Evolutionary conservation across 1,284 basidiomycete genomes (phyloP).

Genomic region (Heterobasidion irregulare): DNA sequence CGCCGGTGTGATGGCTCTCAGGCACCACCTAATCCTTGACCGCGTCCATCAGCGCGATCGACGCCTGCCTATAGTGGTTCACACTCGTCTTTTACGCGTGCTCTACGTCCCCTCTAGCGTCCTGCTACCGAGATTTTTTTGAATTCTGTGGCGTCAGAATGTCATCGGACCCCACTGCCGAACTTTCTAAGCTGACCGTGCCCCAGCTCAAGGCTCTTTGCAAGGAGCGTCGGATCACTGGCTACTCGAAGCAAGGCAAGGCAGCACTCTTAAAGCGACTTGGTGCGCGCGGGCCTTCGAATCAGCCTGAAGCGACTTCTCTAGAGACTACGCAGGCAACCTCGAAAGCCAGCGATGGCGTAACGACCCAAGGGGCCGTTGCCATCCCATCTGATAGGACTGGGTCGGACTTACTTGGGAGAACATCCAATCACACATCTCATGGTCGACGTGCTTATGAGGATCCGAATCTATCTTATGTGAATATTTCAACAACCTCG

Average conservation of each 20-base stretch:
- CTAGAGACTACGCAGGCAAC: not conserved
- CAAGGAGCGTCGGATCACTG: constrained; percentile 49
- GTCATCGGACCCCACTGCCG: not conserved
- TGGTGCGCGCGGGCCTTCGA: constrained; percentile 3
- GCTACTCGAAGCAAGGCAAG: constrained; percentile 63
- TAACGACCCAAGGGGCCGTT: no score
- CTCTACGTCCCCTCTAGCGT: no score
- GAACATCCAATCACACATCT: no score
- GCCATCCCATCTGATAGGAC: no score
- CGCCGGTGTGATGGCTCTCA: no score
- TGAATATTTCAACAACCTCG: not conserved
- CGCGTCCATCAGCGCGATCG: no score
- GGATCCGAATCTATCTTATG: not conserved
- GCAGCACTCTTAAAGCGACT: constrained; percentile 47
- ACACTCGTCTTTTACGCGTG: no score
- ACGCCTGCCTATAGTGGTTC: no score
- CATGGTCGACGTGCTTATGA: not conserved
- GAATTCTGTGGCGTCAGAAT: not conserved
- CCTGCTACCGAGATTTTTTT: no score
- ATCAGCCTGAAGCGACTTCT: not conserved
- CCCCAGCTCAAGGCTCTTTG: constrained; percentile 57
- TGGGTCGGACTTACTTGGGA: no score
- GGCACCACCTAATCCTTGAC: no score
- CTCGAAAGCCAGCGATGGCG: no score
- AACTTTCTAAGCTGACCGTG: constrained; percentile 38